Evolutionary conservation across 2,329 filamentous ascomycete species (phyloP).

Genomic region (Pseudogymnoascus sp.): DNA sequence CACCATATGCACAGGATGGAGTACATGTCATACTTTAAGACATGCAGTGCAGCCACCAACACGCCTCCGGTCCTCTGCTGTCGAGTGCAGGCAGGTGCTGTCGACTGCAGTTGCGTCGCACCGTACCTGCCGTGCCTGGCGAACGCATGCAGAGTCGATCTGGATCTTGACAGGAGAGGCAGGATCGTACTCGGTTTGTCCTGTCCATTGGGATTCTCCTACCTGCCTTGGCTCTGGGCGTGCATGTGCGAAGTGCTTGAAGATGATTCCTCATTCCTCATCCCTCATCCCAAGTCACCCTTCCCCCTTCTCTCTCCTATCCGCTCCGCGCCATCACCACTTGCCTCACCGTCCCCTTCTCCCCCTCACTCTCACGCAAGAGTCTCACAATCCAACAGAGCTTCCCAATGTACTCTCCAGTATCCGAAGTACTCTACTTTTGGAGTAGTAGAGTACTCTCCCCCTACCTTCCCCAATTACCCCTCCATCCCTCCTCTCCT

Average conservation of each 20-base stretch:
- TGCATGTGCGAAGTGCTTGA: neutral
- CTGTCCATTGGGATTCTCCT: neutral
- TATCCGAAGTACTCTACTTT: neutral
- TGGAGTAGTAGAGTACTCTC: neutral
- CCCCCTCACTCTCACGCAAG: neutral
- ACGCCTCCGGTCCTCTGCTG: neutral
- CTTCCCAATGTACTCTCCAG: neutral
- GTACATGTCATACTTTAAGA: slow-evolving; percentile 8
- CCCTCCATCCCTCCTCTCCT: slow-evolving; percentile 6
- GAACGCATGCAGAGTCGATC: slow-evolving; percentile 8
- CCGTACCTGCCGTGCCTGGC: slow-evolving; percentile 1
- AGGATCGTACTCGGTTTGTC: neutral
- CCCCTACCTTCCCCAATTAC: neutral
- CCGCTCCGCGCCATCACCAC: neutral
- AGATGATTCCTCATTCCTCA: slow-evolving; percentile 4
- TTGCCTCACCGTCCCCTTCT: neutral
- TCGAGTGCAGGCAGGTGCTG: neutral
- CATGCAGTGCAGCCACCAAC: slow-evolving; percentile 3
- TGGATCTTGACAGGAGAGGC: slow-evolving; percentile 6
- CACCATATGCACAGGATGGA: neutral
- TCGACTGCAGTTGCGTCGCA: neutral
- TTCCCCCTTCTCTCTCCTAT: neutral
- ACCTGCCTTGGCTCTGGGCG: neutral
- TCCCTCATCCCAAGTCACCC: neutral
- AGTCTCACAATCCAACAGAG: neutral